phyloP scores from a whole-genome alignment of 2,329 filamentous ascomycete genomes.

The Corynespora cassiicola region DNA sequence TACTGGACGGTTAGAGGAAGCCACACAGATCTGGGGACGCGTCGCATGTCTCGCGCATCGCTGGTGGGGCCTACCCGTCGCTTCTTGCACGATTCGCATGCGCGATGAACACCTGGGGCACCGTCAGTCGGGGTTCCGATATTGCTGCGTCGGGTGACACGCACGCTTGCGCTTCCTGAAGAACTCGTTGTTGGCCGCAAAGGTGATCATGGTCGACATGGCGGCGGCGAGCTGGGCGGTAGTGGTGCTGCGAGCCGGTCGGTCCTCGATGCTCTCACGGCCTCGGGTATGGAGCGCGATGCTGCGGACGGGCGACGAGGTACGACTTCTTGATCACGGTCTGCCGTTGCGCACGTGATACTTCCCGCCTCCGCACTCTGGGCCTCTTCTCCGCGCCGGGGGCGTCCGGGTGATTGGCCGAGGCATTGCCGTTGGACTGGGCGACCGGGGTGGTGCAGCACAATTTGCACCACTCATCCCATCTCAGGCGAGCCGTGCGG shows the following conservation, averaged over 20 bases:
- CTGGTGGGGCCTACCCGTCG: constrained; percentile 41
- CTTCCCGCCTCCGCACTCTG: constrained; percentile 29
- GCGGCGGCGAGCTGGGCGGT: constrained; percentile 13
- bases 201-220: constrained; percentile 53
- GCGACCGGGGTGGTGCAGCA: too few species aligned
- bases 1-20: constrained; percentile 30
- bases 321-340: constrained; percentile 8
- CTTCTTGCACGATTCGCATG: constrained; percentile 54
- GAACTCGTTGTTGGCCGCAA: constrained; percentile 53
- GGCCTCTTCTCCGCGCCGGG: constrained; percentile 19
- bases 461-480: too few species aligned
- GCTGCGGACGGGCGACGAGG: neutral
- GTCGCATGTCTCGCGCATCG: too few species aligned
- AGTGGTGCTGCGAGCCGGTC: constrained; percentile 8
- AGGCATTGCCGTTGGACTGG: too few species aligned
- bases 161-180: constrained; percentile 52
- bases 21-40: constrained; percentile 14
- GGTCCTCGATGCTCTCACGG: too few species aligned
- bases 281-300: too few species aligned
- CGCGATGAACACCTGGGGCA: constrained; percentile 45
- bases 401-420: constrained; percentile 15
- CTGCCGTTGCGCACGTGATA: constrained; percentile 26
- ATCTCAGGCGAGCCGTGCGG: too few species aligned
- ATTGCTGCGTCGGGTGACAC: constrained; percentile 19
- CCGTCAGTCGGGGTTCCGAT: constrained; percentile 28